Evolutionary conservation across 1,139 yeast species (phyloP), one percentile per base, ranked within the genome.

Genomic region (Suhomyces guaymorum): DNA sequence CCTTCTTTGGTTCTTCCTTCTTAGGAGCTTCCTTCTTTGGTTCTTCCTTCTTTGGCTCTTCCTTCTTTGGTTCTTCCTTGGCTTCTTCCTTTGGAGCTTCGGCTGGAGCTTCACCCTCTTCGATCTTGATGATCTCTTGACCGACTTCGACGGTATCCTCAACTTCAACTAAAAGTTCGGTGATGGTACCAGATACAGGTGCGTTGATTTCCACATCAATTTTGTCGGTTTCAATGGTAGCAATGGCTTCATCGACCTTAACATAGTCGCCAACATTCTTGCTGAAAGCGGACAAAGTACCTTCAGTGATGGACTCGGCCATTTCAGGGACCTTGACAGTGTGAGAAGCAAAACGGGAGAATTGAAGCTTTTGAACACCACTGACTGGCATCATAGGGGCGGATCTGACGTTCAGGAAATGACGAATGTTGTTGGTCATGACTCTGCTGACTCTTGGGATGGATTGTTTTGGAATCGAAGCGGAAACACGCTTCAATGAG

Each of bases 221-320:
- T 74, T 94, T 94, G 64, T 92, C 99, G 37, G 99, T 92, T 70
- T 92, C 99, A 52, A 92, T 90, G 49, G 97, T 90, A 42, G 98
- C 98, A 52, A 92, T 74, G 49, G 88, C 81, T 66, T 92, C 98
- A 62, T 92, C 98, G 51, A 72, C 80, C 40, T 75, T 78, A 39
- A 94, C 95, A 54, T 68, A 89, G 47, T 92, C 97, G 48, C 99
- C 99, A 43, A 89, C 87, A 49, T 78, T 70, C 61, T 82, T 82
- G 51, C 79, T 75, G 65, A 79, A 89, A 37, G 88, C 82, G 45
- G 88, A 73, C 51, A 92, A 75, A 33, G 97, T 88, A 62, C 99
- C 99, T 66, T 92, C 99, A 32, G 97, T 88, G 58, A 92, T 84
- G 36, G 97, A 90, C 67, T 92, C 99, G 33, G 98, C 98, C 97